These are phyloP conservation scores for Tephrocybe sp. DNA, from an alignment of 768 basidiomycete species.

Conservation along the genomic window DNA sequence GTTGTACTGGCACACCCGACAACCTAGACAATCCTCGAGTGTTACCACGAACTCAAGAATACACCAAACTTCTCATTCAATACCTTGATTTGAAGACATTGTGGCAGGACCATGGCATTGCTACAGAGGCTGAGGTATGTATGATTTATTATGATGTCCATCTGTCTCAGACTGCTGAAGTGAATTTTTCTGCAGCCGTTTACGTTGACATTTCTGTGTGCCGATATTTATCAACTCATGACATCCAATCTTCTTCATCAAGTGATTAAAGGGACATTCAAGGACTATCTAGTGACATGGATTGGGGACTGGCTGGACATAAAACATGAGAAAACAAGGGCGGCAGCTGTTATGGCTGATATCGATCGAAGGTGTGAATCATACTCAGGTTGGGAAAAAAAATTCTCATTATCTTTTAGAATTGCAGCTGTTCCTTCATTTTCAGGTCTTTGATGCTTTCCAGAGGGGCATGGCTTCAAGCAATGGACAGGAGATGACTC, in stretches of 20 bases:
- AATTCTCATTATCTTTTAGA: too few species aligned
- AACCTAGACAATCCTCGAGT: slow-evolving; percentile 21
- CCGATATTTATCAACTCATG: slow-evolving; percentile 28
- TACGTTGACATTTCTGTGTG: slow-evolving; percentile 24
- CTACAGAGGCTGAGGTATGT: slow-evolving; percentile 24
- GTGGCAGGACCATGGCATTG: slow-evolving; percentile 26
- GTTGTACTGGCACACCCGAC: slow-evolving; percentile 7
- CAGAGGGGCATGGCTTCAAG: too few species aligned
- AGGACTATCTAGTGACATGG: slow-evolving; percentile 30
- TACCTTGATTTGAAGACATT: slow-evolving; percentile 16
- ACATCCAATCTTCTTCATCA: slow-evolving; percentile 30
- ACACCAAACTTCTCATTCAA: slow-evolving; percentile 18
- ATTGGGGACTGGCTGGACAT: slow-evolving; percentile 20
- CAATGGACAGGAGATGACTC: too few species aligned
- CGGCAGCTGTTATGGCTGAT: slow-evolving; percentile 22
- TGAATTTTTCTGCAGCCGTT: slow-evolving; percentile 20
- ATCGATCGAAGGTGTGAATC: slow-evolving; percentile 22
- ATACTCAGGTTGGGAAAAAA: too few species aligned
- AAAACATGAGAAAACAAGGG: slow-evolving; percentile 13
- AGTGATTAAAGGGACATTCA: slow-evolving; percentile 29
- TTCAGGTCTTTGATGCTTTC: too few species aligned
- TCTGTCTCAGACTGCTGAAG: not conserved
- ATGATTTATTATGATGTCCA: slow-evolving; percentile 4
- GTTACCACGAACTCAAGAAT: slow-evolving; percentile 9
- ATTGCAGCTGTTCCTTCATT: too few species aligned